Evolutionary conservation across 495 filamentous ascomycete genomes (phyloP).

Genomic region (Aspergillus biplanus): DNA sequence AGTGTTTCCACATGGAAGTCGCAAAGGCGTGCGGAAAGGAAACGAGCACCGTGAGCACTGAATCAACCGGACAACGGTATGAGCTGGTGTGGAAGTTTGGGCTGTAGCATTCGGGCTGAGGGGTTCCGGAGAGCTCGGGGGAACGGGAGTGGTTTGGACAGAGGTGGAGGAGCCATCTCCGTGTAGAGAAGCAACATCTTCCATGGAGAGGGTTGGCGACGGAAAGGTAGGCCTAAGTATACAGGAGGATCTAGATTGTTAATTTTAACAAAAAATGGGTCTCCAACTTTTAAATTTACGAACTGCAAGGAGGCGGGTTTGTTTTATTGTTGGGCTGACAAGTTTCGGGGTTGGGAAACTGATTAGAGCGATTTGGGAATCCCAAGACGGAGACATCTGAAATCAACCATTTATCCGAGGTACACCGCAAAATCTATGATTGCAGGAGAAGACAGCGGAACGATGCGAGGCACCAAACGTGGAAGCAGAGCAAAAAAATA

Average conservation of each 20-base stretch:
- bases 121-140: not conserved
- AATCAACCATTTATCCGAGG: not conserved
- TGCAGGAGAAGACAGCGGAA: not conserved
- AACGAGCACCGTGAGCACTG: constrained; percentile 77
- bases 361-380: not conserved
- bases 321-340: not conserved
- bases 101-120: not conserved
- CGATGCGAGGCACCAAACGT: not conserved
- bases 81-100: constrained; percentile 11
- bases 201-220: constrained; percentile 33
- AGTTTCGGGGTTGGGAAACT: not conserved
- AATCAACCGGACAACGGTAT: constrained; percentile 65
- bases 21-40: constrained; percentile 68
- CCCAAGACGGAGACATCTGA: not conserved
- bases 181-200: constrained; percentile 28
- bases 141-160: not conserved
- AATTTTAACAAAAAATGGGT: not conserved
- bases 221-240: not conserved
- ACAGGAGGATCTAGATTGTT: not conserved
- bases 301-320: no score
- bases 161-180: constrained; percentile 8
- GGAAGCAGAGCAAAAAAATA: not conserved
- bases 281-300: no score
- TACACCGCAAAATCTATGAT: not conserved
- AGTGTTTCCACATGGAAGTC: constrained; percentile 81